Evolutionary conservation across 192 early-diverging fungal genomes (phyloP).

Genomic region (Coemansia sp.): DNA sequence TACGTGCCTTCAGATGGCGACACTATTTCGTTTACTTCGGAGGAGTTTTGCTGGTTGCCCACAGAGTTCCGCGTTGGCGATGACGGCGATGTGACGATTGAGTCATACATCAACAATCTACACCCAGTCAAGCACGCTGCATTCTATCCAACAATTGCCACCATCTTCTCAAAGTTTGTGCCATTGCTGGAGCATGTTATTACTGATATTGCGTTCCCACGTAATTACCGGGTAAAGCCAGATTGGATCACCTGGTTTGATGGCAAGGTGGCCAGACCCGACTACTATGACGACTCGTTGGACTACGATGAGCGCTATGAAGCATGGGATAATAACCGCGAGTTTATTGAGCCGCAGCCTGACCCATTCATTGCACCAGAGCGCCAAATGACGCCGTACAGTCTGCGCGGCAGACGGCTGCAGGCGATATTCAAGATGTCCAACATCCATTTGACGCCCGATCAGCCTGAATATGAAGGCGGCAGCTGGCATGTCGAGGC

Average conservation of each 20-base stretch:
- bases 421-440: constrained; percentile 75
- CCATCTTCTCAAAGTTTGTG: no score
- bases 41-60: constrained; percentile 60
- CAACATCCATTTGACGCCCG: constrained; percentile 66
- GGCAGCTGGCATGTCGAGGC: constrained; percentile 71
- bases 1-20: constrained; percentile 3
- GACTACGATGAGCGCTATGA: constrained; percentile 29
- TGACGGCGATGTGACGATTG: constrained; percentile 57
- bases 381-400: constrained; percentile 17
- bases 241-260: constrained; percentile 25
- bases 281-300: constrained; percentile 6
- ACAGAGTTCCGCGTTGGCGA: constrained; percentile 57
- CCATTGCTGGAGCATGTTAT: constrained; percentile 63
- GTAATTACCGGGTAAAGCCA: constrained; percentile 2
- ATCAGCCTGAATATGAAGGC: constrained; percentile 57
- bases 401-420: constrained; percentile 38
- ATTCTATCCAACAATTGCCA: no score
- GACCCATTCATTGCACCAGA: constrained; percentile 38
- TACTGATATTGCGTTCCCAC: constrained; percentile 27
- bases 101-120: no score
- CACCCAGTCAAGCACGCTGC: no score
- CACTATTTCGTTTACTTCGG: background rate
- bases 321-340: constrained; percentile 11
- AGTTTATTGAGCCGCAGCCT: constrained; percentile 32
- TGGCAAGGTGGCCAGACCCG: constrained; percentile 1